Conservation (phyloP, 2,329 filamentous ascomycete species). For the Apiospora arundinis region DNA sequence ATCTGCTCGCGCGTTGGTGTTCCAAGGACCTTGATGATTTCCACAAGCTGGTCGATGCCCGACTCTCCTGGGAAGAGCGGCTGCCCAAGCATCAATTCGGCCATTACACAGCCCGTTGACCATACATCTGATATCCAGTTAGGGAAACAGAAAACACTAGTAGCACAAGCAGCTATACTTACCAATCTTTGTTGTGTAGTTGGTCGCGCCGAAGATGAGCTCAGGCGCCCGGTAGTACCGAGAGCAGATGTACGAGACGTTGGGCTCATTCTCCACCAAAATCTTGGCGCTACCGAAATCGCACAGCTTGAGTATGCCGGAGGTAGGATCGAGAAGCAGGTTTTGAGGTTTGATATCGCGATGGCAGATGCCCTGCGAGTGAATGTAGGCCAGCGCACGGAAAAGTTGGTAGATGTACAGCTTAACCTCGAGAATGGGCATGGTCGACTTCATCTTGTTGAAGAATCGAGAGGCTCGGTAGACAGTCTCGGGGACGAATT, state of each 20-base stretch:
- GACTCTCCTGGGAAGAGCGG: slow-evolving; percentile 98
- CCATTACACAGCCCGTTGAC: slow-evolving; percentile 99
- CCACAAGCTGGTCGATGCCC: slow-evolving; percentile 96
- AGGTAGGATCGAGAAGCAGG: slow-evolving; percentile 87
- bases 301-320: slow-evolving; percentile 93
- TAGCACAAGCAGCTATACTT: slow-evolving; percentile 46
- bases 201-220: slow-evolving; percentile 97
- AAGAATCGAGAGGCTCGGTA: slow-evolving; percentile 98
- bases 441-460: slow-evolving; percentile 99
- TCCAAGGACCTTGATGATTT: slow-evolving; percentile 98
- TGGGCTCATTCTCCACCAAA: slow-evolving; percentile 96
- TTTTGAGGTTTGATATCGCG: slow-evolving; percentile 99
- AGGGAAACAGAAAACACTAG: slow-evolving; percentile 24
- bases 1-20: slow-evolving; percentile 98
- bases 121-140: slow-evolving; percentile 76
- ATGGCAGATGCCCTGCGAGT: slow-evolving; percentile 98
- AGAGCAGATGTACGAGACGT: slow-evolving; percentile 99
- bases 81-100: slow-evolving; percentile 97
- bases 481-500: slow-evolving; percentile 97
- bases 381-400: slow-evolving; percentile 96
- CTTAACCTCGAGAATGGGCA: slow-evolving; percentile 98
- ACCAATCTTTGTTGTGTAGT: slow-evolving; percentile 99
- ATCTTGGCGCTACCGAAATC: slow-evolving; percentile 99
- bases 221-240: slow-evolving; percentile 98
- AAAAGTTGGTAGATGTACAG: slow-evolving; percentile 99